phyloP scores from a whole-genome alignment of 2,329 filamentous ascomycete species.

The Xylariaceae sp. region DNA sequence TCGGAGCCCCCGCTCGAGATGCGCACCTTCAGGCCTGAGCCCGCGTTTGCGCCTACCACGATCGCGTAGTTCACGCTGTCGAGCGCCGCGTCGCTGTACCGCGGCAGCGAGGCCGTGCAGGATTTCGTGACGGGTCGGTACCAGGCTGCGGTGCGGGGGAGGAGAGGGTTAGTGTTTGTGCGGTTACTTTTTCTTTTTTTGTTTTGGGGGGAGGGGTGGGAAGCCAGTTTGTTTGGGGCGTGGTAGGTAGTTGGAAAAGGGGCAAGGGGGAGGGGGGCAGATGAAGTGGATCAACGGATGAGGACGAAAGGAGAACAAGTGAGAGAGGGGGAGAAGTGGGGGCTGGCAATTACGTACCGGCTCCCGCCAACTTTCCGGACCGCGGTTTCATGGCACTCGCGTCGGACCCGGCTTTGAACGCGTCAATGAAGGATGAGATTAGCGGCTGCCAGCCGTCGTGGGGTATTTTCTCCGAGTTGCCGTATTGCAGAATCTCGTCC shows the following conservation, averaged over 20 bases:
- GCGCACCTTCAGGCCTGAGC: slow-evolving; percentile 18
- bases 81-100: slow-evolving; percentile 27
- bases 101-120: slow-evolving; percentile 25
- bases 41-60: slow-evolving; percentile 21
- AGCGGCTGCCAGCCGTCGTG: slow-evolving; percentile 41
- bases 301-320: not conserved
- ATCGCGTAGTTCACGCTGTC: slow-evolving; percentile 38
- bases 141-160: slow-evolving; percentile 30
- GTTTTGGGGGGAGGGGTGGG: no score
- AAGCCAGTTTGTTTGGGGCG: no score
- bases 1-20: slow-evolving; percentile 32
- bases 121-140: slow-evolving; percentile 32
- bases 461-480: slow-evolving; percentile 30
- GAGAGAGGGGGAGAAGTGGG: not conserved
- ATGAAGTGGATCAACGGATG: not conserved
- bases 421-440: slow-evolving; percentile 39
- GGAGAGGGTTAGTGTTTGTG: no score
- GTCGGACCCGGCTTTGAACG: slow-evolving; percentile 36
- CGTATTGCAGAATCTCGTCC: slow-evolving; percentile 35
- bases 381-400: slow-evolving; percentile 28
- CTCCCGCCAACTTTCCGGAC: slow-evolving; percentile 30
- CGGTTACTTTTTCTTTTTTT: no score
- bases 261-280: no score
- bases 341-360: slow-evolving; percentile 2
- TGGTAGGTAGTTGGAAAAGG: no score